phyloP scores from a whole-genome alignment of 1,284 basidiomycete species.

The Apiotrichum gracile region DNA sequence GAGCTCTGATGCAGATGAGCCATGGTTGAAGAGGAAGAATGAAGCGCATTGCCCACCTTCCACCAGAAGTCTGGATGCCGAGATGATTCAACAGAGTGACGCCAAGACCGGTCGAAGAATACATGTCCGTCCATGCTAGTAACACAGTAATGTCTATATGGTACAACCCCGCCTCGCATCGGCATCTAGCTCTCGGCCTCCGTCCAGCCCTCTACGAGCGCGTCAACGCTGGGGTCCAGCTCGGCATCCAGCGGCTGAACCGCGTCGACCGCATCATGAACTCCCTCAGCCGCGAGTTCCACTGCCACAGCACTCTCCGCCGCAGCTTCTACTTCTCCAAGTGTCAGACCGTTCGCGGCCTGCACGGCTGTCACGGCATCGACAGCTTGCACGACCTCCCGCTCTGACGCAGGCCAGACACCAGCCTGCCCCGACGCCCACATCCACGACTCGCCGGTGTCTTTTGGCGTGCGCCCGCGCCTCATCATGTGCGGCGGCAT shows the following conservation, averaged over 20 bases:
- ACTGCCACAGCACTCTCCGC: too few relatives aligned
- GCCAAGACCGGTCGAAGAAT: too few relatives aligned
- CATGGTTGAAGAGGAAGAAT: too few relatives aligned
- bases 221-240: constrained; percentile 8
- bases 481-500: constrained; percentile 18
- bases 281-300: not conserved
- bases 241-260: not conserved
- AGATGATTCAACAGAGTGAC: too few relatives aligned
- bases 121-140: not conserved
- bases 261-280: not conserved
- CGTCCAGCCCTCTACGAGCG: constrained; percentile 15
- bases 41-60: too few relatives aligned
- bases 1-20: too few relatives aligned
- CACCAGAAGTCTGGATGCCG: too few relatives aligned
- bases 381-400: not conserved
- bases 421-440: constrained; percentile 20
- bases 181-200: not conserved
- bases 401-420: constrained; percentile 10
- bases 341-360: too few relatives aligned
- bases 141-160: too few relatives aligned
- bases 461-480: constrained; percentile 19
- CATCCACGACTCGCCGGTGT: constrained; percentile 28
- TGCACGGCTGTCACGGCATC: constrained; percentile 5
- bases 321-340: not conserved
- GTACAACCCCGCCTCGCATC: too few relatives aligned